phyloP scores from a whole-genome alignment of 2,329 filamentous ascomycete genomes.

The Endoconidiophora polonica region DNA sequence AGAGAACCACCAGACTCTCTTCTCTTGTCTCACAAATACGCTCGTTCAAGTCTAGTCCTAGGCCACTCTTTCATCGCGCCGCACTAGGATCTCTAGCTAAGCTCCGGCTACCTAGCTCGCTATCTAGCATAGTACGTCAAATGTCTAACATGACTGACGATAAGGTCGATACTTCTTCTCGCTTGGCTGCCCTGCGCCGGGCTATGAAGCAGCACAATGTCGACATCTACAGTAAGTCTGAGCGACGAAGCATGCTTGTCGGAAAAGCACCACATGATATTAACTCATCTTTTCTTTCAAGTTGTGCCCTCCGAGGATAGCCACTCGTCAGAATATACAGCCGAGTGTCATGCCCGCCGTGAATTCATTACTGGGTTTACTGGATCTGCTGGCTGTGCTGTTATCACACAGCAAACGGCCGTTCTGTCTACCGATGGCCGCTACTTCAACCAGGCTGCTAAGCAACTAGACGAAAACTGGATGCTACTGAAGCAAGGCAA shows the following conservation, averaged over 20 bases:
- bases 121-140: background rate
- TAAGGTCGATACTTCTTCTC: conserved; percentile 41
- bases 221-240: conserved; percentile 69
- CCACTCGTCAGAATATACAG: conserved; percentile 96
- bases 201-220: conserved; percentile 78
- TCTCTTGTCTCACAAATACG: too few relatives aligned
- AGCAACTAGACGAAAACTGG: conserved; percentile 88
- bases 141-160: conserved; percentile 22
- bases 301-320: conserved; percentile 95
- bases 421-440: conserved; percentile 86
- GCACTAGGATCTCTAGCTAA: too few relatives aligned
- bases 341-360: conserved; percentile 80
- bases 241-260: too few relatives aligned
- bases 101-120: too few relatives aligned
- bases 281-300: conserved; percentile 29
- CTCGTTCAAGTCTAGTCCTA: too few relatives aligned
- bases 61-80: too few relatives aligned
- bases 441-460: conserved; percentile 92
- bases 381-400: conserved; percentile 83
- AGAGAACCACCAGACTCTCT: too few relatives aligned
- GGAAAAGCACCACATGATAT: background rate
- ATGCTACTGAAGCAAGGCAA: conserved; percentile 78
- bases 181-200: conserved; percentile 58
- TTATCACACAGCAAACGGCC: conserved; percentile 73
- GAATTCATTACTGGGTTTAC: conserved; percentile 88